Percentiles rank a stretch among this genome's conserved stretches.
Evolutionary conservation across 768 basidiomycete genomes (phyloP).

Genomic region (Amanita brunnescens): DNA sequence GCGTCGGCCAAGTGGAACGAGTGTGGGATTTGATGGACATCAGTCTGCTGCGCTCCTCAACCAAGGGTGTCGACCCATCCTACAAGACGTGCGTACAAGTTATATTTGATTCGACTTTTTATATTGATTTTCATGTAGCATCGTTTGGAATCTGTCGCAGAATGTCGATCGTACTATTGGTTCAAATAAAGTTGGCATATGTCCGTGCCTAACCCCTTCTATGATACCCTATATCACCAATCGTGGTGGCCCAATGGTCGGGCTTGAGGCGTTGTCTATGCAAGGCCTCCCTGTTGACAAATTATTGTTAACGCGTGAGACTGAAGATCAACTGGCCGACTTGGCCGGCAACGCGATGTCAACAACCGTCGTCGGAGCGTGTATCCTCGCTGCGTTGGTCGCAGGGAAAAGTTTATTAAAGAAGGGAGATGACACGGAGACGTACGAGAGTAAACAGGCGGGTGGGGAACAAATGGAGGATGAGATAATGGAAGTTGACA

Average conservation of each 20-base stretch:
- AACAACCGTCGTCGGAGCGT: conserved; percentile 88
- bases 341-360: conserved; percentile 98
- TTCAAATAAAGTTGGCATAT: conserved; percentile 73
- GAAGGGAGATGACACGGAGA: conserved; percentile 51
- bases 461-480: conserved; percentile 20
- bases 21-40: conserved; percentile 97
- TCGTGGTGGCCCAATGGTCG: conserved; percentile 93
- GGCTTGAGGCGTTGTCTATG: conserved; percentile 86
- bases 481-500: conserved; percentile 44
- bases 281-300: conserved; percentile 93
- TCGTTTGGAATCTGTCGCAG: conserved; percentile 95
- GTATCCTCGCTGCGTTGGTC: conserved; percentile 77
- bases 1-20: conserved; percentile 82
- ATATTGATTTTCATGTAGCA: conserved; percentile 29
- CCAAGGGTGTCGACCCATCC: conserved; percentile 72
- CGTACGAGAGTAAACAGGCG: conserved; percentile 57
- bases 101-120: conserved; percentile 3
- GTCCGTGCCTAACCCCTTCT: conserved; percentile 87
- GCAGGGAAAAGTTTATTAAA: conserved; percentile 59
- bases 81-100: conserved; percentile 72
- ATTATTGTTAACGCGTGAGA: conserved; percentile 85
- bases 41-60: conserved; percentile 71
- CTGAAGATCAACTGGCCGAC: conserved; percentile 88
- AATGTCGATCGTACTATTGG: conserved; percentile 91
- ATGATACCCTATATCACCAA: conserved; percentile 97